Conservation (phyloP, 2,329 filamentous ascomycete genomes). For the Epichloe amarillans region DNA sequence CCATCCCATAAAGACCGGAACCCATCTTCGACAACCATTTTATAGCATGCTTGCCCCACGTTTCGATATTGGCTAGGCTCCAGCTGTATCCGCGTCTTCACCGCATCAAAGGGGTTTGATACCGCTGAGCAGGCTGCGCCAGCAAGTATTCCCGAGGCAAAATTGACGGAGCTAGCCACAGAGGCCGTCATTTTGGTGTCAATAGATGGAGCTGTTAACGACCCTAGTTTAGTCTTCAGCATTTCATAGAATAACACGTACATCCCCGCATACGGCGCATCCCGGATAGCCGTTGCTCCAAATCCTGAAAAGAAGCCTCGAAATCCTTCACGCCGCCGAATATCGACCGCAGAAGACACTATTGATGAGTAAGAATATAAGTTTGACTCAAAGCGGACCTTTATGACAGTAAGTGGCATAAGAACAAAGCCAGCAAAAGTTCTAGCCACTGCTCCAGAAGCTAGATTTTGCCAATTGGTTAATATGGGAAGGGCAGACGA, state of each 20-base stretch:
- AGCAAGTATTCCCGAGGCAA: slow-evolving; percentile 66
- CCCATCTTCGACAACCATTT: slow-evolving; percentile 76
- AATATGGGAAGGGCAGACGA: slow-evolving; percentile 72
- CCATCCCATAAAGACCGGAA: slow-evolving; percentile 72
- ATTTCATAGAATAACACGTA: slow-evolving; percentile 93
- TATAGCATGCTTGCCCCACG: slow-evolving; percentile 59
- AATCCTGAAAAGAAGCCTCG: slow-evolving; percentile 88
- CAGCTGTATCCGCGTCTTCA: slow-evolving; percentile 90
- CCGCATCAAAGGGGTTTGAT: slow-evolving; percentile 92
- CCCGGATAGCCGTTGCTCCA: slow-evolving; percentile 81
- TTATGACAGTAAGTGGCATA: slow-evolving; percentile 94
- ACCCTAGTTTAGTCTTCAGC: slow-evolving; percentile 49
- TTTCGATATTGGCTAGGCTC: slow-evolving; percentile 75
- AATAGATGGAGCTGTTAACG: slow-evolving; percentile 8
- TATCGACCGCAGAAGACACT: slow-evolving; percentile 57
- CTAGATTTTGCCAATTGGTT: slow-evolving; percentile 70
- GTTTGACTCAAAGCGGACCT: slow-evolving; percentile 87
- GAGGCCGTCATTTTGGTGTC: slow-evolving; percentile 17
- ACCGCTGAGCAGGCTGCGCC: slow-evolving; percentile 73
- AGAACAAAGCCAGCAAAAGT: slow-evolving; percentile 79
- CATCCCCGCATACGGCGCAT: slow-evolving; percentile 91
- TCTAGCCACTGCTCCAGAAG: slow-evolving; percentile 71
- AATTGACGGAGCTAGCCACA: slow-evolving; percentile 59
- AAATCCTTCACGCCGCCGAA: slow-evolving; percentile 57
- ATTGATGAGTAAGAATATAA: slow-evolving; percentile 75